Evolutionary conservation across 2,329 filamentous ascomycete species (phyloP).

Genomic region (Exophiala aquamarina): DNA sequence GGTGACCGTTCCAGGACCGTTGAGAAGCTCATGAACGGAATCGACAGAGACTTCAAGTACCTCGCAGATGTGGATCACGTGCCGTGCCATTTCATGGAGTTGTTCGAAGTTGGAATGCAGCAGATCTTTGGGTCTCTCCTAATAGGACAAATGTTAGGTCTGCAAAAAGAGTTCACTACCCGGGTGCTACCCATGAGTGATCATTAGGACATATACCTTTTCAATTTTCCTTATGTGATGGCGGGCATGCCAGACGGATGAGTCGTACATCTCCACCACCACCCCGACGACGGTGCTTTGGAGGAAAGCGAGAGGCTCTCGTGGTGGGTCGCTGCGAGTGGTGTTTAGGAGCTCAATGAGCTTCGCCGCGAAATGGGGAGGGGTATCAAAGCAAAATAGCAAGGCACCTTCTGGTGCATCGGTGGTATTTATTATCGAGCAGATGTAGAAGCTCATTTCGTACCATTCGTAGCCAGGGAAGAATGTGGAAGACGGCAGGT

Average conservation of each 20-base stretch:
- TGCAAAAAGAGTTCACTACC: no score
- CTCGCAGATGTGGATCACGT: constrained; percentile 35
- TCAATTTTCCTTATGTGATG: constrained; percentile 33
- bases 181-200: no score
- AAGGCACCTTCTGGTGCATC: constrained; percentile 1
- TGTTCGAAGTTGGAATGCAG: constrained; percentile 27
- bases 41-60: constrained; percentile 34
- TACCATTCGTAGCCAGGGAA: constrained; percentile 17
- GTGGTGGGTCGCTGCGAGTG: not conserved
- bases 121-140: constrained; percentile 12
- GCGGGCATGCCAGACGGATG: constrained; percentile 33
- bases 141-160: no score
- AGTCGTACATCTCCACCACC: constrained; percentile 29
- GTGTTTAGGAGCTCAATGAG: constrained; percentile 9
- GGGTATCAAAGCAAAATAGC: constrained; percentile 20
- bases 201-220: constrained; percentile 26
- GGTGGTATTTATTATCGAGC: constrained; percentile 1
- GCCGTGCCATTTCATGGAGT: constrained; percentile 35
- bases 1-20: constrained; percentile 25
- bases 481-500: not conserved
- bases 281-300: constrained; percentile 29
- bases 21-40: constrained; percentile 28
- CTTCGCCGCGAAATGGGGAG: constrained; percentile 1
- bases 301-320: constrained; percentile 9
- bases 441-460: constrained; percentile 27